A percentile compares a stretch with the other conserved stretches of the same genome.
phyloP scores from a whole-genome alignment of 257 asterid genomes.

The Primulina tabacum region DNA sequence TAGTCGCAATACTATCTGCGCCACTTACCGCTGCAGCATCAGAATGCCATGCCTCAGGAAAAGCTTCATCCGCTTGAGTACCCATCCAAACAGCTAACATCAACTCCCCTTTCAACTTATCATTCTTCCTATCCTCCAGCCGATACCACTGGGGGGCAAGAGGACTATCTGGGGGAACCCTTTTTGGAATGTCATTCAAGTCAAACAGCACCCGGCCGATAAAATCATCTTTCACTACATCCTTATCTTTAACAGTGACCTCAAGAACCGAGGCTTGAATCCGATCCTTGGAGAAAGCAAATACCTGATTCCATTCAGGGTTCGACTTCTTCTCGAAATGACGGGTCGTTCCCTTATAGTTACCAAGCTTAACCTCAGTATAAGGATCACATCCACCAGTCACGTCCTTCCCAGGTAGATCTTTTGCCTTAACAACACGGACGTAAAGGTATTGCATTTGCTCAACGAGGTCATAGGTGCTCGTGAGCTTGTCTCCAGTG shows the following conservation, averaged over 20 bases:
- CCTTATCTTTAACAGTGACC: constrained; percentile 64
- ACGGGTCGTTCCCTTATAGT: constrained; percentile 63
- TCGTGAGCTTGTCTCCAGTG: constrained; percentile 62
- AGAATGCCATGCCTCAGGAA: constrained; percentile 73
- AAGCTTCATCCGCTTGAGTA: constrained; percentile 71
- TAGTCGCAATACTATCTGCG: constrained; percentile 50
- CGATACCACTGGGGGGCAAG: constrained; percentile 75
- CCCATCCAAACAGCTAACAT: constrained; percentile 92
- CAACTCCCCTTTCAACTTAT: constrained; percentile 58
- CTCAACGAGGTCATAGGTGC: constrained; percentile 77
- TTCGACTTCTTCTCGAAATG: constrained; percentile 64
- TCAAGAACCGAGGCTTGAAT: constrained; percentile 63
- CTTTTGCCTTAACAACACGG: constrained; percentile 68
- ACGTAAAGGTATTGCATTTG: constrained; percentile 78
- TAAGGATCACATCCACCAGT: constrained; percentile 69
- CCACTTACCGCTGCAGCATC: constrained; percentile 65
- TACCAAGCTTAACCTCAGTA: constrained; percentile 62
- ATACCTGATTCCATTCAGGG: constrained; percentile 72
- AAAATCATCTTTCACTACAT: constrained; percentile 59
- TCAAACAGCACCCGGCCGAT: constrained; percentile 57
- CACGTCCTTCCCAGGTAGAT: constrained; percentile 57
- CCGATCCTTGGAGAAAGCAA: constrained; percentile 68
- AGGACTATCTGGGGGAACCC: constrained; percentile 73
- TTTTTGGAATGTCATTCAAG: constrained; percentile 55
- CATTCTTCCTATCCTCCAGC: constrained; percentile 51